A percentile compares a stretch with the other conserved stretches of the same genome.
Conservation (phyloP, 805 yeast genomes). For the Zygotorulaspora danielsina region DNA sequence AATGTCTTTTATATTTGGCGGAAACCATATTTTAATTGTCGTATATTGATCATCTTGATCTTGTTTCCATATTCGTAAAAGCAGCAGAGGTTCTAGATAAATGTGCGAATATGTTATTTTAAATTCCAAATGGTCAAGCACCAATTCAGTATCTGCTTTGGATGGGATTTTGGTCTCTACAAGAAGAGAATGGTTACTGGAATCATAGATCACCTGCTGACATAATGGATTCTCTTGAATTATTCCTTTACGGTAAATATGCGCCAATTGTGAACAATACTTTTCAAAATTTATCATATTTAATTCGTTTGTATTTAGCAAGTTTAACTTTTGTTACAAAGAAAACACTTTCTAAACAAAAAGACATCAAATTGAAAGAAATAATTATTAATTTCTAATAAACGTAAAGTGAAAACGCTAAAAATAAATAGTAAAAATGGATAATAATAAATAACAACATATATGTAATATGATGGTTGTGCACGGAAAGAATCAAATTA, state of each 20-base stretch:
- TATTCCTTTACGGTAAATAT: slow-evolving; percentile 1
- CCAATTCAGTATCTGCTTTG: neutral
- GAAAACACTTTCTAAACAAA: too few species aligned
- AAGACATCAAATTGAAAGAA: too few species aligned
- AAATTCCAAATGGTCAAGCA: slow-evolving; percentile 16
- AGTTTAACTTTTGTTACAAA: too few species aligned
- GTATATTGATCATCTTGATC: slow-evolving; percentile 2
- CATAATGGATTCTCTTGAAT: slow-evolving; percentile 4
- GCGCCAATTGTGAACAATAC: slow-evolving; percentile 5
- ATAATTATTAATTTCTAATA: too few species aligned
- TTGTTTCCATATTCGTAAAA: slow-evolving; percentile 19
- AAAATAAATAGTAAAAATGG: slow-evolving; percentile 12
- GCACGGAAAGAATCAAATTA: slow-evolving; percentile 2
- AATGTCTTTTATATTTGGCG: slow-evolving; percentile 8
- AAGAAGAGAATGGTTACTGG: slow-evolving; percentile 3
- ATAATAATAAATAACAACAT: slow-evolving; percentile 11
- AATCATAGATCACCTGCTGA: slow-evolving; percentile 1
- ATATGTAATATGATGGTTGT: slow-evolving; percentile 3
- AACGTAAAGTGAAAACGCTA: too few species aligned
- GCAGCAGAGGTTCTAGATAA: slow-evolving; percentile 26
- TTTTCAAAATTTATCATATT: too few species aligned
- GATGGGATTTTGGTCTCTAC: slow-evolving; percentile 7
- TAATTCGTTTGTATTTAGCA: too few species aligned
- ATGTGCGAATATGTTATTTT: slow-evolving; percentile 18
- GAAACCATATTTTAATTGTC: slow-evolving; percentile 13